Percentiles rank a stretch among this genome's conserved stretches.
Conservation (phyloP, 2,329 filamentous ascomycete species). For the Graphiopsis chlorocephala region DNA sequence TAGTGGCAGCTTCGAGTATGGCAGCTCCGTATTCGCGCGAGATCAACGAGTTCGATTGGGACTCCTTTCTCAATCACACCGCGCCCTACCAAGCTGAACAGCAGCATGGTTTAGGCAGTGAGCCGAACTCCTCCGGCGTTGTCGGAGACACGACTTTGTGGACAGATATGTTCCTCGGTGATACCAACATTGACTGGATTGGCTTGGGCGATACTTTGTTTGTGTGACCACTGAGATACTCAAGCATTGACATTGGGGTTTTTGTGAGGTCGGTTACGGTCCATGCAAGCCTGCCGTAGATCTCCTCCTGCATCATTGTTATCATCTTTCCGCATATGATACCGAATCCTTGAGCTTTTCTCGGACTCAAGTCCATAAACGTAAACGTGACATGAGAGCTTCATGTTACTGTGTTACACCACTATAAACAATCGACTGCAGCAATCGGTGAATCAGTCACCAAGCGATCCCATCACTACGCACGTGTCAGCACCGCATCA, state of each 20-base stretch:
- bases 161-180: constrained; percentile 11
- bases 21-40: not conserved
- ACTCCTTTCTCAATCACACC: constrained; percentile 10
- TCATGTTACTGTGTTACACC: not conserved
- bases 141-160: not conserved
- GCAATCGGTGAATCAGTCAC: no score
- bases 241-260: not conserved
- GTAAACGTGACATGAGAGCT: not conserved
- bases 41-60: constrained; percentile 2
- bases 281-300: not conserved
- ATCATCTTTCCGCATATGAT: not conserved
- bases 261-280: not conserved
- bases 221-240: not conserved
- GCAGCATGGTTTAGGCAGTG: not conserved
- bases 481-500: no score
- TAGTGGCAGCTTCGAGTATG: not conserved
- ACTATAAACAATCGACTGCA: not conserved
- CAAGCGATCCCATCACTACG: no score
- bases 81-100: not conserved
- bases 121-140: not conserved
- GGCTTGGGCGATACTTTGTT: constrained; percentile 1
- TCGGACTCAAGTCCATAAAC: not conserved
- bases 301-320: not conserved
- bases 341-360: not conserved
- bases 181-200: constrained; percentile 14